Conservation (phyloP, 2,329 filamentous ascomycete species). For the Lasiodiplodia hormozganensis region DNA sequence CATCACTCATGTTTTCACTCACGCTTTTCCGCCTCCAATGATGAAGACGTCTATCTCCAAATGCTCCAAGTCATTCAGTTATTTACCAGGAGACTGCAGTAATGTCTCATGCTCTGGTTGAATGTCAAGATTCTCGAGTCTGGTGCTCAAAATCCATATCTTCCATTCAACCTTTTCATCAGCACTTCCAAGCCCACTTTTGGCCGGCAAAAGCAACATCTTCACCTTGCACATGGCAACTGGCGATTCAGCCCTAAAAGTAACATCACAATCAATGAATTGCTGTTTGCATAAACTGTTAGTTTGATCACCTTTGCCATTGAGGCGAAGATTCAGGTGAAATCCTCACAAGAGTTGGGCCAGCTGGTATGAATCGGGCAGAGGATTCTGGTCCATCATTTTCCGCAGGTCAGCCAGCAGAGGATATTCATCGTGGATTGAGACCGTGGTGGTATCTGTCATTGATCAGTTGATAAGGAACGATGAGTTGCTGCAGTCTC, state of each 20-base stretch:
- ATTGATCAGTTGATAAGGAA: background rate
- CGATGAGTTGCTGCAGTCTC: background rate
- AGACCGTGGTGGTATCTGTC: background rate
- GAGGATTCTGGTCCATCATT: conserved; percentile 4
- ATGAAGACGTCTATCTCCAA: conserved; percentile 30
- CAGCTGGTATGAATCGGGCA: conserved; percentile 5
- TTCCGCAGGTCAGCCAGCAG: background rate
- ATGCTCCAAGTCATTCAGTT: background rate
- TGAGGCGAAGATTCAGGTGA: too few relatives aligned
- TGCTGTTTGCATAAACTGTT: background rate
- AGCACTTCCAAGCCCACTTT: background rate
- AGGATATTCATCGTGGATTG: background rate
- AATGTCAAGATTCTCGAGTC: conserved; percentile 18
- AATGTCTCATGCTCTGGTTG: conserved; percentile 23
- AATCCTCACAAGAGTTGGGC: conserved; percentile 13
- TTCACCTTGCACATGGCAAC: background rate
- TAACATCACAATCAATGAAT: conserved; percentile 10
- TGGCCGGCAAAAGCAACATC: background rate
- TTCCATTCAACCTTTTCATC: conserved; percentile 20
- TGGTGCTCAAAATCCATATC: conserved; percentile 29
- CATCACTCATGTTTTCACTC: background rate
- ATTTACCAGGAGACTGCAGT: conserved; percentile 11
- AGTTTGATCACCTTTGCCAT: background rate
- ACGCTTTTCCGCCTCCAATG: conserved; percentile 30
- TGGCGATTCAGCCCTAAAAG: background rate